These are phyloP conservation scores for Globisporangium takayamanum DNA, from an alignment of 352 stramenopile species.

Conservation along the genomic window DNA sequence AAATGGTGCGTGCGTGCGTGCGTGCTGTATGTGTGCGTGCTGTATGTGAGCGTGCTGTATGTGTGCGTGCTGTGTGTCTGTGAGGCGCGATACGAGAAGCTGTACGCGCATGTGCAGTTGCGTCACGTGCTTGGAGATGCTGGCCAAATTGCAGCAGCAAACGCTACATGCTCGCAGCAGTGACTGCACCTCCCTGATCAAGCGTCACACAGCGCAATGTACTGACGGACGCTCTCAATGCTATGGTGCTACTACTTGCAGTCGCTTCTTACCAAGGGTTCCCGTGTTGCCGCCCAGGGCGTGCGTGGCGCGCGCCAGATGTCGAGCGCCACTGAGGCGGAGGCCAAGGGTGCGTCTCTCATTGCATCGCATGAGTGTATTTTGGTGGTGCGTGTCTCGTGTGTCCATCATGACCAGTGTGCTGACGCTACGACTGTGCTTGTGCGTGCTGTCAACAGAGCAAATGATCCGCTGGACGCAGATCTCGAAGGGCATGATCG, in stretches of 20 bases:
- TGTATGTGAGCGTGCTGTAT: background rate
- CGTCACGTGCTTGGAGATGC: background rate
- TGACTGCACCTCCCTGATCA: too few species aligned
- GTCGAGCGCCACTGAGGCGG: constrained; percentile 72
- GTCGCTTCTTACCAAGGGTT: constrained; percentile 64
- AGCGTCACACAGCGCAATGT: too few species aligned
- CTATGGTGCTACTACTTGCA: constrained; percentile 5
- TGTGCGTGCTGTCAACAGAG: constrained; percentile 19
- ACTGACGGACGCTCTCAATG: too few species aligned
- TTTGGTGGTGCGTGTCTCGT: constrained; percentile 9
- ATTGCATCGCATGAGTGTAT: background rate
- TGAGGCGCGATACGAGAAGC: background rate
- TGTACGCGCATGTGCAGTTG: background rate
- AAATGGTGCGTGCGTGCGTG: constrained; percentile 15
- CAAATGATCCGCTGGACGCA: constrained; percentile 83
- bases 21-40: background rate
- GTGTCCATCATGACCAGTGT: background rate
- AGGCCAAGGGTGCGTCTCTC: constrained; percentile 60
- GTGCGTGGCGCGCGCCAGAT: constrained; percentile 66
- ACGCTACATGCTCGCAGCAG: too few species aligned
- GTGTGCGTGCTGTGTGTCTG: background rate
- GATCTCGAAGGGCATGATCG: constrained; percentile 85
- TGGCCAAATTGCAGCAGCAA: too few species aligned
- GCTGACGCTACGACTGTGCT: background rate
- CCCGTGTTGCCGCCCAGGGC: constrained; percentile 41